Conservation (phyloP, 805 yeast genomes). For the Ogataea methylovora region DNA sequence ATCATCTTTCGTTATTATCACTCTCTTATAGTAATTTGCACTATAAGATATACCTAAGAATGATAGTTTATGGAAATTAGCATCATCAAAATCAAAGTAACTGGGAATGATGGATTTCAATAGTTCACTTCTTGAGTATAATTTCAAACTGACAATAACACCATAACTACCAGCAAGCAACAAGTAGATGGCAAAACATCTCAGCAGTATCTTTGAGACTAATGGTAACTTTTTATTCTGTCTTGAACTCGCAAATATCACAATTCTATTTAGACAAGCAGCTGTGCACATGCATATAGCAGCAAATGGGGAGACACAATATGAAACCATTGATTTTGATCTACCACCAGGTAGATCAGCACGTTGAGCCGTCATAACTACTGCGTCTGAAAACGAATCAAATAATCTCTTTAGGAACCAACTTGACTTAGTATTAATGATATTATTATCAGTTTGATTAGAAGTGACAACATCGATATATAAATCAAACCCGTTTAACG, state of each 20-base stretch:
- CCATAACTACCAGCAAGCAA: conserved; percentile 29
- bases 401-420: conserved; percentile 17
- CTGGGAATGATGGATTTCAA: conserved; percentile 1
- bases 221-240: conserved; percentile 28
- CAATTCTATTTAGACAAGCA: conserved; percentile 47
- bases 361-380: conserved; percentile 24
- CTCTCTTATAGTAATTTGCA: conserved; percentile 10
- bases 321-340: conserved; percentile 37
- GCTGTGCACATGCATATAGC: conserved; percentile 51
- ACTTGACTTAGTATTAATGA: conserved; percentile 7
- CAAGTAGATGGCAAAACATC: conserved; percentile 29
- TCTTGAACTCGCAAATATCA: conserved; percentile 49
- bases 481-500: too few species aligned
- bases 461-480: too few species aligned
- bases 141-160: conserved; percentile 23
- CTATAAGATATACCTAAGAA: conserved; percentile 22
- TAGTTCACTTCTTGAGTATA: conserved; percentile 5
- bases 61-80: conserved; percentile 13
- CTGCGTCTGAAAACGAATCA: conserved; percentile 25
- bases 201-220: conserved; percentile 24
- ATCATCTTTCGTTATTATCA: background rate
- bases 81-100: conserved; percentile 17
- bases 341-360: conserved; percentile 21
- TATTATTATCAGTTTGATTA: too few species aligned
- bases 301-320: conserved; percentile 43